These are phyloP conservation scores for Eucalyptus globulus DNA, from an alignment of 345 rosid species.

Conservation along the genomic window DNA sequence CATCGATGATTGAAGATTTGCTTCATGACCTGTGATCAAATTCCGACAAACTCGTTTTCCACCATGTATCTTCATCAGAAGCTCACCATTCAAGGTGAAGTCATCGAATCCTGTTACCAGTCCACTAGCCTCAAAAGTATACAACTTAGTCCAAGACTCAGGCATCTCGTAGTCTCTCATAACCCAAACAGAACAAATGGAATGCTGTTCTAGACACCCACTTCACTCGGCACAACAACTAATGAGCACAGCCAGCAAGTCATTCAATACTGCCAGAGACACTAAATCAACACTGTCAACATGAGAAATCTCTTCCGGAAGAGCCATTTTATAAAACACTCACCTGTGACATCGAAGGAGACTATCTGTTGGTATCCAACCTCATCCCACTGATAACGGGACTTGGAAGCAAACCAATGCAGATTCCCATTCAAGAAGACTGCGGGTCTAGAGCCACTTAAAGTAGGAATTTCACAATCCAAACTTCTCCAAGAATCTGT, in stretches of 20 bases:
- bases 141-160: neutral
- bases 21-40: neutral
- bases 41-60: neutral
- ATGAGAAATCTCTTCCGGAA: neutral
- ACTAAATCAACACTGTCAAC: too few species aligned
- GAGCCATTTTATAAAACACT: neutral
- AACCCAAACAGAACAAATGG: too few species aligned
- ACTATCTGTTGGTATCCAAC: neutral
- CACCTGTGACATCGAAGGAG: neutral
- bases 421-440: neutral
- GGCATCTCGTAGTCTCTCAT: too few species aligned
- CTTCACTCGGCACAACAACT: too few species aligned
- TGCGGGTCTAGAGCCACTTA: rapidly evolving
- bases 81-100: neutral
- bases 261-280: too few species aligned
- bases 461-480: neutral
- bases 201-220: too few species aligned
- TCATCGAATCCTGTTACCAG: neutral
- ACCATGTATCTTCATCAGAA: neutral
- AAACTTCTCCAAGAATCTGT: neutral
- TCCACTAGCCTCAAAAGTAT: neutral
- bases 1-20: neutral
- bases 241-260: too few species aligned
- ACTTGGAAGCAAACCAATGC: neutral
- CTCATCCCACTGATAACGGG: too few species aligned